phyloP scores from a whole-genome alignment of 106 monocot genomes.

The Phalaenopsis aphrodite region DNA sequence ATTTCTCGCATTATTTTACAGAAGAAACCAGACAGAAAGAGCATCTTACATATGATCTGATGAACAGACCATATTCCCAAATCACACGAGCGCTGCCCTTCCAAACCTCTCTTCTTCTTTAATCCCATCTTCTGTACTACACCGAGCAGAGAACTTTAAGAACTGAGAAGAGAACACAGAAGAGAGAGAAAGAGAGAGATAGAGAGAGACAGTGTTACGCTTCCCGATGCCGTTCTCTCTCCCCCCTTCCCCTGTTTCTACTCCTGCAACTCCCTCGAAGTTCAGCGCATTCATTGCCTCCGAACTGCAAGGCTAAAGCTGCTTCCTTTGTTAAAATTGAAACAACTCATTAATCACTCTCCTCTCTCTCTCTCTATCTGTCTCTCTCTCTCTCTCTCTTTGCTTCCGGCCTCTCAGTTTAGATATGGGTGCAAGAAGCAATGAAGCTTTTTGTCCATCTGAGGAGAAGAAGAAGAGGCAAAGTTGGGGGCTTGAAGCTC shows the following conservation, averaged over 20 bases:
- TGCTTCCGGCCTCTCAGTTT: not conserved
- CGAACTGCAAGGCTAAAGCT: not conserved
- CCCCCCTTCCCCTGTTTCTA: not conserved
- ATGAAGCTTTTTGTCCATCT: not conserved
- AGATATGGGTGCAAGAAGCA: not conserved
- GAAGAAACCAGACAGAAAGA: no score
- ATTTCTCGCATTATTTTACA: no score
- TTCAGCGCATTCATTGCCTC: not conserved
- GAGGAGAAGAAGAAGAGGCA: no score
- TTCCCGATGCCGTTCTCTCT: not conserved
- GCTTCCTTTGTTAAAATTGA: not conserved
- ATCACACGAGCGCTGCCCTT: not conserved
- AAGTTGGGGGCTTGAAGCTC: not conserved
- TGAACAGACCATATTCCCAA: not conserved
- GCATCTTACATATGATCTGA: no score
- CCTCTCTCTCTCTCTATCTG: not conserved
- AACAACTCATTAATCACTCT: not conserved
- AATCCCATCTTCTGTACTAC: not conserved
- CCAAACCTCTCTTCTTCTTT: not conserved
- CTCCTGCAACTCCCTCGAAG: not conserved
- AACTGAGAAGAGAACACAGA: not conserved
- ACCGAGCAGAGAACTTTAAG: not conserved
- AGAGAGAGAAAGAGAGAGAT: conserved; percentile 4
- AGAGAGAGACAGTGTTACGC: not conserved
- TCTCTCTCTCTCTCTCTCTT: no score